These are phyloP conservation scores for Xylariomycetidae sp. DNA, from an alignment of 2,329 filamentous ascomycete genomes.

Conservation along the genomic window DNA sequence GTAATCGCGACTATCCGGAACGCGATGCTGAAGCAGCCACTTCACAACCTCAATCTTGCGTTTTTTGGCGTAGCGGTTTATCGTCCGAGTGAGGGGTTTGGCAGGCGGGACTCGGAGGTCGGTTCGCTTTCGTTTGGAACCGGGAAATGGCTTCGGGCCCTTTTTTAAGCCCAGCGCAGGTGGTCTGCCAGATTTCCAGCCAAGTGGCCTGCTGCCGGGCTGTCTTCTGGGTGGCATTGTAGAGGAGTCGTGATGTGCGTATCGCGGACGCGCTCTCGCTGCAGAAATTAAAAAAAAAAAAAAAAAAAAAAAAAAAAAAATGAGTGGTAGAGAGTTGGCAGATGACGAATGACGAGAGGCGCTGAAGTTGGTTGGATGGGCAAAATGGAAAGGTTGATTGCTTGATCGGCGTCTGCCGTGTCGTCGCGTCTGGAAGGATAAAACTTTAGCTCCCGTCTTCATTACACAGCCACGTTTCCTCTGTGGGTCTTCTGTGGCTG, in stretches of 20 bases:
- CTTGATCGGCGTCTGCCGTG: too few species aligned
- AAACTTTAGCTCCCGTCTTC: too few species aligned
- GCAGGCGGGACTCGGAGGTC: constrained; percentile 9
- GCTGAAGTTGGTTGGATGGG: too few species aligned
- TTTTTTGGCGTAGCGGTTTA: constrained; percentile 1
- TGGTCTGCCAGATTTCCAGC: not conserved
- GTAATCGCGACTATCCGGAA: constrained; percentile 1
- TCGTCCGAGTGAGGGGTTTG: constrained; percentile 2
- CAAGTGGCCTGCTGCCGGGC: constrained; percentile 1
- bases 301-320: not conserved
- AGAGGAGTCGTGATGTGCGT: too few species aligned
- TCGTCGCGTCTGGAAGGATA: too few species aligned
- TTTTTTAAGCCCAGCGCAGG: constrained; percentile 3
- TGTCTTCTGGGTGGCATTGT: constrained; percentile 4
- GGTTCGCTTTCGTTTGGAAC: constrained; percentile 9
- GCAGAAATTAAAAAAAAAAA: not conserved
- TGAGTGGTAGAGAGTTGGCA: not conserved
- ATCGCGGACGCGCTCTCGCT: too few species aligned
- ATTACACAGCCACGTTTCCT: too few species aligned
- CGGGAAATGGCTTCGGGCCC: constrained; percentile 6
- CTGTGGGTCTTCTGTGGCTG: too few species aligned
- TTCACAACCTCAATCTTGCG: constrained; percentile 2
- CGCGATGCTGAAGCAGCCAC: constrained; percentile 1
- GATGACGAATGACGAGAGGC: too few species aligned
- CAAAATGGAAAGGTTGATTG: too few species aligned